Evolutionary conservation across 768 basidiomycete genomes (phyloP).

Genomic region (Boletellus sp.): DNA sequence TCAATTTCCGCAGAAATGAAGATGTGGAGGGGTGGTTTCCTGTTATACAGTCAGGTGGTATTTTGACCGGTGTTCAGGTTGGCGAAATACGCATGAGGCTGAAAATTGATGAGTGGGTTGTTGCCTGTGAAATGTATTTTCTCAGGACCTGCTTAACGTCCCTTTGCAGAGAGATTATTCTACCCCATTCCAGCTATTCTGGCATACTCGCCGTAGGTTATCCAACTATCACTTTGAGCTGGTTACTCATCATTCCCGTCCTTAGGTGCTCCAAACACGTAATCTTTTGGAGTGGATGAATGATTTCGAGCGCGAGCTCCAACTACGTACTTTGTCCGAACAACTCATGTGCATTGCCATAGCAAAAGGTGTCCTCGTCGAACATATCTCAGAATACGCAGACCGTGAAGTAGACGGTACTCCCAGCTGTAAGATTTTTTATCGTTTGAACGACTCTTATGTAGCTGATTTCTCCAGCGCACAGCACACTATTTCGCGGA

Average conservation of each 20-base stretch:
- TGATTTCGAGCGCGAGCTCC: slow-evolving; percentile 64
- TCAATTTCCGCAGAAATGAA: slow-evolving; percentile 72
- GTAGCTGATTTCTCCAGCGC: slow-evolving; percentile 43
- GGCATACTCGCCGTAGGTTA: slow-evolving; percentile 53
- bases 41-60: slow-evolving; percentile 50
- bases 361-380: slow-evolving; percentile 59
- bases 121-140: slow-evolving; percentile 8
- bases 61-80: slow-evolving; percentile 52
- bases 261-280: slow-evolving; percentile 42
- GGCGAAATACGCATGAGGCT: slow-evolving; percentile 77
- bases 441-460: not conserved
- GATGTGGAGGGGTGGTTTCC: slow-evolving; percentile 84
- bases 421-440: slow-evolving; percentile 51
- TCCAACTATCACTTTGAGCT: not conserved
- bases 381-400: slow-evolving; percentile 68
- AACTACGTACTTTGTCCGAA: slow-evolving; percentile 57
- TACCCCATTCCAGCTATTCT: slow-evolving; percentile 63
- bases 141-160: slow-evolving; percentile 5
- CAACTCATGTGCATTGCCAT: slow-evolving; percentile 68
- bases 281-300: slow-evolving; percentile 74
- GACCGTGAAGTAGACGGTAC: slow-evolving; percentile 68
- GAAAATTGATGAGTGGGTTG: slow-evolving; percentile 67
- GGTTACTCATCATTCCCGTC: not conserved
- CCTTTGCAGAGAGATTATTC: slow-evolving; percentile 66
- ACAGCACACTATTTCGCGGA: slow-evolving; percentile 70